A percentile compares a stretch with the other conserved stretches of the same genome.
phyloP scores from a whole-genome alignment of 192 early-diverging fungal genomes.

The Rhizoclosmatium globosum region DNA sequence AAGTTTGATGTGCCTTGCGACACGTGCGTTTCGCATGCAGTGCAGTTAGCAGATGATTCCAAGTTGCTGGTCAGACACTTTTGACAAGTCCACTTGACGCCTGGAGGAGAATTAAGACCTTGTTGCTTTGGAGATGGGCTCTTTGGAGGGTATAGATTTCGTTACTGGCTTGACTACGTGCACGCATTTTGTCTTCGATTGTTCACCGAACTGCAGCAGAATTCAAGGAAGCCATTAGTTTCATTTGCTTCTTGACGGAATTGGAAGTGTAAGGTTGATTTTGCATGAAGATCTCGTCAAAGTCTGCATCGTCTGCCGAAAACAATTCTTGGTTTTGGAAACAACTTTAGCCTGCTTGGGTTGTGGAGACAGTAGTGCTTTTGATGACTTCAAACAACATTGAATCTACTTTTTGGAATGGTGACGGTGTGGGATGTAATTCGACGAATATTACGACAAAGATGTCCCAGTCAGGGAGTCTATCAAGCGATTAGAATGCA shows the following conservation, averaged over 20 bases:
- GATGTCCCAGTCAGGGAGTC: constrained; percentile 28
- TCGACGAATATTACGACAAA: constrained; percentile 28
- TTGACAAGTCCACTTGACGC: constrained; percentile 22
- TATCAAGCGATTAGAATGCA: background rate
- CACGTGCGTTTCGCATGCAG: constrained; percentile 20
- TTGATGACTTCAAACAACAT: background rate
- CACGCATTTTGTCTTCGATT: background rate
- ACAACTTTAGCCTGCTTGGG: background rate
- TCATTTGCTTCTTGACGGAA: background rate
- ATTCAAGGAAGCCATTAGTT: constrained; percentile 2
- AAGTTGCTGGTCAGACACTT: constrained; percentile 27
- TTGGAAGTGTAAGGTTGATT: background rate
- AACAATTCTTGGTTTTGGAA: constrained; percentile 3
- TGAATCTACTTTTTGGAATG: constrained; percentile 26
- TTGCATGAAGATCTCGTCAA: constrained; percentile 13
- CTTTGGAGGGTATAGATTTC: too few species aligned
- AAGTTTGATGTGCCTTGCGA: too few species aligned
- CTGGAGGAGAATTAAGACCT: background rate
- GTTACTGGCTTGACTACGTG: too few species aligned
- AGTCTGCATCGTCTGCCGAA: constrained; percentile 3
- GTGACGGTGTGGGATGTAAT: constrained; percentile 24
- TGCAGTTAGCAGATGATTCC: constrained; percentile 18
- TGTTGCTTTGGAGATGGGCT: background rate
- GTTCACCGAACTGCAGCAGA: background rate
- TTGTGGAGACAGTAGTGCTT: background rate